These are phyloP conservation scores for Zea luxurians DNA, from an alignment of 176 grass and related monocot genomes.

Conservation along the genomic window DNA sequence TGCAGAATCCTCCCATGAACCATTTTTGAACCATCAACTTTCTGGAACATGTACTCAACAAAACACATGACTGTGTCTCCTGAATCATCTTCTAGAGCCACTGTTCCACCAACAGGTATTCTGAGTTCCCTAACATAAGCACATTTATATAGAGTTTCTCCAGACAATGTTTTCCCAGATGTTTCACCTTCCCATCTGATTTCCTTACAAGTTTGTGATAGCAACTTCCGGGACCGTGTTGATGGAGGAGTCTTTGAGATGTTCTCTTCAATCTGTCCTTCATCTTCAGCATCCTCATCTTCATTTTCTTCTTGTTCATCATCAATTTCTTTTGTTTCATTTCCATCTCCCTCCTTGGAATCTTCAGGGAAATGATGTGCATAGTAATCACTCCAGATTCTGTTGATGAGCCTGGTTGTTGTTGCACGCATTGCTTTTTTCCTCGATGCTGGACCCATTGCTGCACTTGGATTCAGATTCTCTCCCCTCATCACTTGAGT, in stretches of 20 bases:
- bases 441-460: conserved; percentile 41
- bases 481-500: conserved; percentile 37
- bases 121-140: too few relatives aligned
- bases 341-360: conserved; percentile 34
- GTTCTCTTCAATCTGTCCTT: conserved; percentile 17
- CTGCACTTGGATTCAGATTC: conserved; percentile 72
- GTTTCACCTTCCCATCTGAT: conserved; percentile 46
- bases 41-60: conserved; percentile 71
- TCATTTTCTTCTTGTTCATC: conserved; percentile 59
- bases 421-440: conserved; percentile 81
- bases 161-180: conserved; percentile 44
- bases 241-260: conserved; percentile 4
- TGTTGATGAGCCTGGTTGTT: conserved; percentile 69
- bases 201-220: conserved; percentile 18
- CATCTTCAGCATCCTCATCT: conserved; percentile 54
- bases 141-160: conserved; percentile 53
- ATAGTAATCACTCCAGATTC: conserved; percentile 74
- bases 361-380: conserved; percentile 61
- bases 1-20: conserved; percentile 60
- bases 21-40: conserved; percentile 53
- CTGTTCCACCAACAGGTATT: conserved; percentile 29
- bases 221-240: conserved; percentile 17
- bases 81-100: conserved; percentile 46
- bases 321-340: conserved; percentile 58
- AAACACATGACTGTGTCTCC: conserved; percentile 47